Evolutionary conservation across 305 asterid species (phyloP).

Genomic region (Fraxinus ornus): DNA sequence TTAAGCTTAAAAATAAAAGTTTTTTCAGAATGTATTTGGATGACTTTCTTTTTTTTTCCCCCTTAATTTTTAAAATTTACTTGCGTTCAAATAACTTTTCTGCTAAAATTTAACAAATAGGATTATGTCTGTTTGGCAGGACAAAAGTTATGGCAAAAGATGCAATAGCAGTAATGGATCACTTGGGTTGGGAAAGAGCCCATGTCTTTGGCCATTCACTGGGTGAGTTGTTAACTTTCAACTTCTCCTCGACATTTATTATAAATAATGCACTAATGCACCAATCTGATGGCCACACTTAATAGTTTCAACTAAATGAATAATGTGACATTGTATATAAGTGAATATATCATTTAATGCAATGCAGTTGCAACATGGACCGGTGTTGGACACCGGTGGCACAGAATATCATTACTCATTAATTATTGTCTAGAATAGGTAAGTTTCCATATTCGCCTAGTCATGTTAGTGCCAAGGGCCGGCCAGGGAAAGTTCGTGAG

Average conservation of each 20-base stretch:
- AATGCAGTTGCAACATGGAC: not conserved
- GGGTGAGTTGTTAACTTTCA: conserved; percentile 60
- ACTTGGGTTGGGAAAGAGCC: conserved; percentile 86
- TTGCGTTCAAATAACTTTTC: not conserved
- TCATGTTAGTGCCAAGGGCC: not conserved
- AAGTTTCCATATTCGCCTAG: not conserved
- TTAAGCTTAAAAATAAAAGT: not conserved
- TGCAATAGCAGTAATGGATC: conserved; percentile 93
- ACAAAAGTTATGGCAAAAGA: conserved; percentile 90
- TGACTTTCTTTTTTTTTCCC: not conserved
- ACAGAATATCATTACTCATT: not conserved
- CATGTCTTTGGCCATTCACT: conserved; percentile 96
- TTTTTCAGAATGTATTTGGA: conserved; percentile 1
- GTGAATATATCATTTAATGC: not conserved
- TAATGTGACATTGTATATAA: not conserved
- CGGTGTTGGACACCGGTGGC: not conserved
- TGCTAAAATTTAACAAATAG: not conserved
- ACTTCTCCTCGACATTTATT: conserved; percentile 29
- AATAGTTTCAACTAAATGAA: not conserved
- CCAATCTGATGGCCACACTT: not conserved
- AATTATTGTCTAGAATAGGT: not conserved
- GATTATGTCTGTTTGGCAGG: conserved; percentile 35
- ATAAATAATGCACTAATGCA: too few species aligned
- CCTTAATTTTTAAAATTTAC: not conserved
- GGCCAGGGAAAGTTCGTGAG: not conserved